Evolutionary conservation across 2,329 filamentous ascomycete genomes (phyloP).

Genomic region (Thyridium curvatum): DNA sequence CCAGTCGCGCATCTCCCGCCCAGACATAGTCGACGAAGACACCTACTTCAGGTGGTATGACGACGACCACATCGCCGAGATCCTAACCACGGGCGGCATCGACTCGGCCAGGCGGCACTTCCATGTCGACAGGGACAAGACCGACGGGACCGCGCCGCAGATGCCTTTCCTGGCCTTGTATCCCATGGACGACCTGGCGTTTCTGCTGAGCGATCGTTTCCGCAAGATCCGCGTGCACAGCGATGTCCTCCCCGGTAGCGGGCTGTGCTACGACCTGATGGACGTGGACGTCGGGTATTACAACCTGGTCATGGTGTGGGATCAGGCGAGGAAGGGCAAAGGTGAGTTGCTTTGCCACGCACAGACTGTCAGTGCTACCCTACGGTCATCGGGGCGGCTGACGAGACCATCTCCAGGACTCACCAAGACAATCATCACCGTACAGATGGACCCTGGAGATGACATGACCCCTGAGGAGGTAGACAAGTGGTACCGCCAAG

Average conservation of each 20-base stretch:
- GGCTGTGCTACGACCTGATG: constrained; percentile 14
- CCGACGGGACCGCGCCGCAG: too few relatives aligned
- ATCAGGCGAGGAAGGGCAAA: constrained; percentile 13
- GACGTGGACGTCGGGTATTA: constrained; percentile 14
- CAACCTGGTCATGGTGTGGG: constrained; percentile 13
- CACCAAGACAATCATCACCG: constrained; percentile 11
- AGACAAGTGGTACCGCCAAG: constrained; percentile 14
- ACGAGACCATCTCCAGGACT: constrained; percentile 5
- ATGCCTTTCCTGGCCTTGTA: constrained; percentile 29
- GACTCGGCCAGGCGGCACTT: constrained; percentile 23
- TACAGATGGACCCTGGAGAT: constrained; percentile 7
- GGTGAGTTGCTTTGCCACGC: too few relatives aligned
- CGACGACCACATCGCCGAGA: constrained; percentile 29
- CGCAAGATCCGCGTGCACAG: constrained; percentile 23
- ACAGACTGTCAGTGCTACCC: too few relatives aligned
- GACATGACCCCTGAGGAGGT: constrained; percentile 10
- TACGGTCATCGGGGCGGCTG: too few relatives aligned
- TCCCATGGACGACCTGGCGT: constrained; percentile 25
- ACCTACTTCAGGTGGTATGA: constrained; percentile 30
- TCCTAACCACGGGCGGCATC: constrained; percentile 24
- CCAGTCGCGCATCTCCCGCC: constrained; percentile 16
- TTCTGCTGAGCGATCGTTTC: constrained; percentile 24
- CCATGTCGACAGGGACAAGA: constrained; percentile 11
- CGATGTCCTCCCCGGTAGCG: constrained; percentile 14
- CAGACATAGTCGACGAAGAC: constrained; percentile 19